phyloP scores from a whole-genome alignment of 1,284 basidiomycete species.

The Moesziomyces parantarcticus region DNA sequence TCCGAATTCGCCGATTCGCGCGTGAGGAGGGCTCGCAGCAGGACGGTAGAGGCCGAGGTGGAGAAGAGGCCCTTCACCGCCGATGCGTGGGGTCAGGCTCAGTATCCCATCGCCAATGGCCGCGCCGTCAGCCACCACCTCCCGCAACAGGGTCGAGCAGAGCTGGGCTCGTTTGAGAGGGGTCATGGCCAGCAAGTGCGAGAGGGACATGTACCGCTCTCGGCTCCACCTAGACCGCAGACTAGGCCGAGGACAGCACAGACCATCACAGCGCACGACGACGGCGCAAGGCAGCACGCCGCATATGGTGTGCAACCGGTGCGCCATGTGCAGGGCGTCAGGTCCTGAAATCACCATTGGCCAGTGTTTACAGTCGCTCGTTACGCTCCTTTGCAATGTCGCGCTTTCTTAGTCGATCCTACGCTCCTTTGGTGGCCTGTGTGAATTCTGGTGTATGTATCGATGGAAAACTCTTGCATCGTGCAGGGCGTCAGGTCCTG shows the following conservation, averaged over 20 bases:
- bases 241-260: constrained; percentile 32
- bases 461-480: too few species aligned
- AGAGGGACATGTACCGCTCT: constrained; percentile 8
- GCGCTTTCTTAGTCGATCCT: too few species aligned
- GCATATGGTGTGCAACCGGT: not conserved
- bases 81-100: constrained; percentile 37
- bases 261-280: constrained; percentile 8
- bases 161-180: not conserved
- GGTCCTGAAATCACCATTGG: too few species aligned
- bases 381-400: too few species aligned
- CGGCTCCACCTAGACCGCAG: constrained; percentile 19
- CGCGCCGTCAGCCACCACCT: constrained; percentile 24
- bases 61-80: constrained; percentile 37
- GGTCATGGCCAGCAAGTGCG: too few species aligned
- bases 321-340: too few species aligned
- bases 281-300: not conserved
- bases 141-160: too few species aligned
- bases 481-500: too few species aligned
- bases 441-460: too few species aligned
- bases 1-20: constrained; percentile 24
- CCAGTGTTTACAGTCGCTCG: too few species aligned
- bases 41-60: constrained; percentile 24
- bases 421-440: too few species aligned
- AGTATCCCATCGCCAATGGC: constrained; percentile 21
- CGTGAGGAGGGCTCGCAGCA: constrained; percentile 22